Evolutionary conservation across 1,139 yeast genomes (phyloP), one percentile per base, ranked within the genome.

Genomic region (Komagataea norvegica): DNA sequence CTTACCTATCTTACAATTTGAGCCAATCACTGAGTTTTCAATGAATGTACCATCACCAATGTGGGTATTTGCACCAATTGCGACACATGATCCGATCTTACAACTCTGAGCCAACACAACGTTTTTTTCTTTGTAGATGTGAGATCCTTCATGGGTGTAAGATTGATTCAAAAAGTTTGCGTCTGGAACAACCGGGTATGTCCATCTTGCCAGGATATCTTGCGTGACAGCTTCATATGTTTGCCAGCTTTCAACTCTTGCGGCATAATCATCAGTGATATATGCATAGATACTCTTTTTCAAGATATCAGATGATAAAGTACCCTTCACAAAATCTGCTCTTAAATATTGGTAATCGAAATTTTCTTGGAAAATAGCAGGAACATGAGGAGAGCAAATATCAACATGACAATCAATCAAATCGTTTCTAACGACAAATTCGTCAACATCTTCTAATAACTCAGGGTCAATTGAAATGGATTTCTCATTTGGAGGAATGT

Each of bases 351-450:
- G 96, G 60, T 89, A 91, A 63, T 91, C 99, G 54, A 91, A 91
- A 59, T 91, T 89, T 56, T 91, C 99, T 51, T 87, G 95, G 64
- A 89, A 91, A 44, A 91, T 79, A 19, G 94, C 94, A 1, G 97
- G 97, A 21, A 93, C 96, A 50, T 83, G 89, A 2, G 95, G 89
- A 7, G 96, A 72, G 61, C 99, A 91, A 44, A 91, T 87, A 63
- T 91, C 98, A 42, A 91, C 87, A 56, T 85, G 93, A 60, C 98
- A 91, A 64, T 91, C 99, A 46, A 93, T 88, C 48, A 91, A 72
- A 61, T 91, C 97, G 58, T 91, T 93, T 56, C 96, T 74, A 42
- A 91, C 68, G 10, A 76, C 74, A 48, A 91, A 77, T 44, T 84
- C 89, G 44, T 83, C 88, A 30, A 83, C 79, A 44, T 76, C 82